phyloP scores from a whole-genome alignment of 2,329 filamentous ascomycete species.

The Colletotrichum sidae region DNA sequence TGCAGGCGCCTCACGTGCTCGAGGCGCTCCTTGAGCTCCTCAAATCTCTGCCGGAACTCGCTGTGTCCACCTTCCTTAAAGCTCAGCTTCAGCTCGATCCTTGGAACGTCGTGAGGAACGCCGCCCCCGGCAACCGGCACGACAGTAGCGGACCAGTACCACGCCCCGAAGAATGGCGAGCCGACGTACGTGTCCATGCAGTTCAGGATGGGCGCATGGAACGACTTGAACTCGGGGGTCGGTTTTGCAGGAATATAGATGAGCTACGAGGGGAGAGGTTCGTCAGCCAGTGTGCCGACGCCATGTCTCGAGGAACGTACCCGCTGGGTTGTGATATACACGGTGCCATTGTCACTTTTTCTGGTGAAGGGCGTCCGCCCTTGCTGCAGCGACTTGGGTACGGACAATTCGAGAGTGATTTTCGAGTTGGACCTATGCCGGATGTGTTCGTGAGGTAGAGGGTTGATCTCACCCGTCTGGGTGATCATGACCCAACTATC shows the following conservation, averaged over 20 bases:
- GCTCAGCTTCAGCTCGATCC: conserved; percentile 84
- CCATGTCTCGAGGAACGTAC: conserved; percentile 60
- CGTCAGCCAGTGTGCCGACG: conserved; percentile 20
- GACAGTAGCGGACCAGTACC: conserved; percentile 86
- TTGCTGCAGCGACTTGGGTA: conserved; percentile 71
- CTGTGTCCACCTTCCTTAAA: conserved; percentile 97
- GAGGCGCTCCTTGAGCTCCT: conserved; percentile 85
- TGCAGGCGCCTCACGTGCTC: conserved; percentile 83
- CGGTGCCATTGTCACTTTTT: conserved; percentile 79
- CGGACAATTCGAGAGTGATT: conserved; percentile 80
- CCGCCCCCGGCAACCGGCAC: conserved; percentile 86
- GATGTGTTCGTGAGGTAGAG: conserved; percentile 84
- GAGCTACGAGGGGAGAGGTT: conserved; percentile 63
- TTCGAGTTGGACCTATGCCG: conserved; percentile 84
- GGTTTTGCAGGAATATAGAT: conserved; percentile 85
- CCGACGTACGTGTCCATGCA: conserved; percentile 87
- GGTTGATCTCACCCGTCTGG: conserved; percentile 79
- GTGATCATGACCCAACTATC: conserved; percentile 92
- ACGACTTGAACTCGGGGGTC: conserved; percentile 81
- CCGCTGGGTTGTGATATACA: conserved; percentile 87
- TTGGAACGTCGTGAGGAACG: conserved; percentile 78
- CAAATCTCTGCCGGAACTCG: conserved; percentile 87
- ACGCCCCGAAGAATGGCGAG: conserved; percentile 92
- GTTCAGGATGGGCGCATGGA: conserved; percentile 88
- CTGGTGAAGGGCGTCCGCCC: conserved; percentile 73